These are phyloP conservation scores for Neurospora sp. DNA, from an alignment of 495 filamentous ascomycete genomes.

Conservation along the genomic window DNA sequence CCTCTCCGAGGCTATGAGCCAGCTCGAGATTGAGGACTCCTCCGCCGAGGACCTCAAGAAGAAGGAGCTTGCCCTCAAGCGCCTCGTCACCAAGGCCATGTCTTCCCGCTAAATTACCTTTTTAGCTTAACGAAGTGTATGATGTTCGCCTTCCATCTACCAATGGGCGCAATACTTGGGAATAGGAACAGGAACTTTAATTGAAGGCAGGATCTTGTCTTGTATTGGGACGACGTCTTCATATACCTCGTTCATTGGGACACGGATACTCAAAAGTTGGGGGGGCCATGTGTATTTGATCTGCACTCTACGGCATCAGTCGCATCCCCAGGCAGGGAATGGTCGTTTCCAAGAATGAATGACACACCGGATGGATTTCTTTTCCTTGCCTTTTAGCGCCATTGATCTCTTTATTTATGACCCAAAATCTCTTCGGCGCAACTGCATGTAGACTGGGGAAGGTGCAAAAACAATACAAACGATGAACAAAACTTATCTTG, in stretches of 20 bases:
- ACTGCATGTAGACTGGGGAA: conserved; percentile 37
- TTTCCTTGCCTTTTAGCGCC: conserved; percentile 22
- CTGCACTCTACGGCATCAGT: conserved; percentile 19
- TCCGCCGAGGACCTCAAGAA: conserved; percentile 94
- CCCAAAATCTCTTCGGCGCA: conserved; percentile 29
- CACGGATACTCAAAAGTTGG: conserved; percentile 15
- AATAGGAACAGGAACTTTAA: conserved; percentile 2
- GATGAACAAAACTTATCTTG: neutral
- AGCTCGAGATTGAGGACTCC: conserved; percentile 52
- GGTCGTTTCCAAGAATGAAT: conserved; percentile 27
- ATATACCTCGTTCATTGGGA: conserved; percentile 17
- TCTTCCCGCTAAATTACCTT: conserved; percentile 58
- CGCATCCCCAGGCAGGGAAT: conserved; percentile 17
- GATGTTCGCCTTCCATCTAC: conserved; percentile 23
- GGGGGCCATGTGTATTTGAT: conserved; percentile 11
- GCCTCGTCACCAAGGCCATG: conserved; percentile 96
- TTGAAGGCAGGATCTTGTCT: conserved; percentile 18
- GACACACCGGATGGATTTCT: conserved; percentile 15
- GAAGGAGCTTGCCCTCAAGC: conserved; percentile 98
- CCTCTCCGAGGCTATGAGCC: conserved; percentile 40
- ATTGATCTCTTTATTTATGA: conserved; percentile 21
- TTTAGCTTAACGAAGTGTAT: conserved; percentile 11
- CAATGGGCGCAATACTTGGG: conserved; percentile 18
- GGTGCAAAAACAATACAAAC: conserved; percentile 18
- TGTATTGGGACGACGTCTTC: conserved; percentile 20